Evolutionary conservation across 352 stramenopile species (phyloP).

Genomic region (Phytophthora capsici): DNA sequence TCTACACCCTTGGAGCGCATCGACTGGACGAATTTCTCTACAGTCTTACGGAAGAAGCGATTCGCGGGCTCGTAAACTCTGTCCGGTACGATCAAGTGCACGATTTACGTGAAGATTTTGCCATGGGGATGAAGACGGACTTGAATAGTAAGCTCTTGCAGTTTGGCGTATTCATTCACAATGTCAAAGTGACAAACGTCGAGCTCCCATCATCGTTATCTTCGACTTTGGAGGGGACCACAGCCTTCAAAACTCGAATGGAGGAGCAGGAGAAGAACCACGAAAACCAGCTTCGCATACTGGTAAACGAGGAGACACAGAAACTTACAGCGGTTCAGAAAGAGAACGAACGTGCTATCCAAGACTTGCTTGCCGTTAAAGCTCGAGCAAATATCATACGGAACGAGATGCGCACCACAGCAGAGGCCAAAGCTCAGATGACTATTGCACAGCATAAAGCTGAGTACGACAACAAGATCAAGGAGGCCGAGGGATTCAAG

Average conservation of each 20-base stretch:
- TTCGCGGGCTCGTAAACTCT: conserved; percentile 81
- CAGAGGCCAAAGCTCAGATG: conserved; percentile 79
- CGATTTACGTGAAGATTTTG: conserved; percentile 83
- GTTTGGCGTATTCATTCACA: conserved; percentile 87
- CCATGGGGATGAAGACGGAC: conserved; percentile 84
- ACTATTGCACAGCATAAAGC: conserved; percentile 66
- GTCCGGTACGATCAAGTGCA: conserved; percentile 86
- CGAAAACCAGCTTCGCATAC: conserved; percentile 83
- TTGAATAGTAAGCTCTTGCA: conserved; percentile 73
- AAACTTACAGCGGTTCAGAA: conserved; percentile 84
- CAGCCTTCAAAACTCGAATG: conserved; percentile 89
- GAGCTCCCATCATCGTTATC: conserved; percentile 70
- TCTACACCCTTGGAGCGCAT: conserved; percentile 83
- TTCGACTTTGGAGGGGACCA: conserved; percentile 79
- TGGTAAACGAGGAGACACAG: conserved; percentile 86
- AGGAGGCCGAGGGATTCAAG: conserved; percentile 71
- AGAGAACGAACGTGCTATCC: conserved; percentile 75
- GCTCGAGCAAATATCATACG: conserved; percentile 74
- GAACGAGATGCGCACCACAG: conserved; percentile 77
- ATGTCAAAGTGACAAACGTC: conserved; percentile 90
- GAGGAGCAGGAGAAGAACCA: conserved; percentile 91
- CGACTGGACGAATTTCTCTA: conserved; percentile 86
- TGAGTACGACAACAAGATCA: conserved; percentile 70
- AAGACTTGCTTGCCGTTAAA: conserved; percentile 75
- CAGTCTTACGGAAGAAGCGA: conserved; percentile 76